These are phyloP conservation scores for Barnettozyma hawaiiensis DNA, from an alignment of 1,139 yeast genomes.

Conservation along the genomic window DNA sequence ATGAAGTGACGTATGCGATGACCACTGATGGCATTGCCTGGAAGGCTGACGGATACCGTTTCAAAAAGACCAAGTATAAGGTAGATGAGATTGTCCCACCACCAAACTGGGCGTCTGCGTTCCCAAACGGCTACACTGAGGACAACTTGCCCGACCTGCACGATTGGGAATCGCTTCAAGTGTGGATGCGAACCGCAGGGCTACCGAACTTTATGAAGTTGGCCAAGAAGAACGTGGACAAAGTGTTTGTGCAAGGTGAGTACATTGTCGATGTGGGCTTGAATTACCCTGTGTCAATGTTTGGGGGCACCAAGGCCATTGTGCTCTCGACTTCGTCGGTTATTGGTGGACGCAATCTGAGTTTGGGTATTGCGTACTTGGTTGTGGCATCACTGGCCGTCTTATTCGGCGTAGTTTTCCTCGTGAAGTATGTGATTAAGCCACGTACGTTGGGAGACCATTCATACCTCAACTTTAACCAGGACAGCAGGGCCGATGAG, in stretches of 20 bases:
- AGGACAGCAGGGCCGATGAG: conserved; percentile 24
- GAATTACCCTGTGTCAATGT: conserved; percentile 64
- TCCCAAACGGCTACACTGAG: conserved; percentile 66
- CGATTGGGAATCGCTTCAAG: conserved; percentile 54
- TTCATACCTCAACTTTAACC: conserved; percentile 30
- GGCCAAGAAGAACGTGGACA: conserved; percentile 51
- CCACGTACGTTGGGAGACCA: conserved; percentile 42
- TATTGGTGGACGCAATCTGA: conserved; percentile 66
- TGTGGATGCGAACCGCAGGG: conserved; percentile 86
- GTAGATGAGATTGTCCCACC: conserved; percentile 68
- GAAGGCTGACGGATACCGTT: conserved; percentile 54
- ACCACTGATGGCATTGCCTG: conserved; percentile 60
- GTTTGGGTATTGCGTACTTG: conserved; percentile 60
- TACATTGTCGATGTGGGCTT: conserved; percentile 54
- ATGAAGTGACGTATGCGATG: conserved; percentile 41
- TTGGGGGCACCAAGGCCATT: conserved; percentile 65
- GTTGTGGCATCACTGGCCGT: conserved; percentile 45
- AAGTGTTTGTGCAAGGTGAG: conserved; percentile 48
- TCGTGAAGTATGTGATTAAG: conserved; percentile 40
- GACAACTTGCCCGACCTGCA: conserved; percentile 58
- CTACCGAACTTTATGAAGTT: conserved; percentile 64
- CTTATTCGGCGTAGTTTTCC: conserved; percentile 38
- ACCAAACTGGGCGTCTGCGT: conserved; percentile 63
- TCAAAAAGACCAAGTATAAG: conserved; percentile 53
- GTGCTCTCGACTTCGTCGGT: conserved; percentile 62